Conservation (phyloP, 176 grass and related monocot species). For the Hsuehochloa calcarea region DNA sequence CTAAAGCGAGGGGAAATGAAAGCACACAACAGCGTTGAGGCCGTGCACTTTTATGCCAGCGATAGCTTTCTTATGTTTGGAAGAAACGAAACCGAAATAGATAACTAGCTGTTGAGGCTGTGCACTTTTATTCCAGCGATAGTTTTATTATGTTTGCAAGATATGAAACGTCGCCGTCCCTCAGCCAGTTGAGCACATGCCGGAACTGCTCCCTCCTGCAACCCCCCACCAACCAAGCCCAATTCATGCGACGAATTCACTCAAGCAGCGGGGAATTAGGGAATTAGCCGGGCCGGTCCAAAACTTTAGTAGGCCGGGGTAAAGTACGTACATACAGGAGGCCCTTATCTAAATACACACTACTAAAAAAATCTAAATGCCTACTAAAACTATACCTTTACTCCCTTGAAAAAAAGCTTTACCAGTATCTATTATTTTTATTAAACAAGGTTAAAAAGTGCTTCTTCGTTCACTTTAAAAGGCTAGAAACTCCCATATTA, state of each 20-base stretch:
- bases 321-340: no score
- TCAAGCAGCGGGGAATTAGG: no score
- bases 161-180: conserved; percentile 34
- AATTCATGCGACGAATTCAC: neutral
- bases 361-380: no score
- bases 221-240: neutral
- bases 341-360: no score
- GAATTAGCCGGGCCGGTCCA: no score
- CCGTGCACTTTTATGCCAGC: neutral
- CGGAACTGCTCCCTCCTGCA: conserved; percentile 46
- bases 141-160: neutral
- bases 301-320: no score
- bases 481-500: no score
- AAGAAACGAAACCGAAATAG: neutral
- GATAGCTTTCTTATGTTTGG: neutral
- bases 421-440: no score
- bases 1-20: neutral
- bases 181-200: conserved; percentile 67
- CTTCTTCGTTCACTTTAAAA: no score
- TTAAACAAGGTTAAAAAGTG: no score
- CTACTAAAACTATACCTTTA: no score
- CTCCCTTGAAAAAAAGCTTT: no score
- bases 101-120: neutral
- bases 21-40: neutral
- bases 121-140: neutral